Evolutionary conservation across 176 grass and related monocot genomes (phyloP).

Genomic region (Urochloa ruziziensis): DNA sequence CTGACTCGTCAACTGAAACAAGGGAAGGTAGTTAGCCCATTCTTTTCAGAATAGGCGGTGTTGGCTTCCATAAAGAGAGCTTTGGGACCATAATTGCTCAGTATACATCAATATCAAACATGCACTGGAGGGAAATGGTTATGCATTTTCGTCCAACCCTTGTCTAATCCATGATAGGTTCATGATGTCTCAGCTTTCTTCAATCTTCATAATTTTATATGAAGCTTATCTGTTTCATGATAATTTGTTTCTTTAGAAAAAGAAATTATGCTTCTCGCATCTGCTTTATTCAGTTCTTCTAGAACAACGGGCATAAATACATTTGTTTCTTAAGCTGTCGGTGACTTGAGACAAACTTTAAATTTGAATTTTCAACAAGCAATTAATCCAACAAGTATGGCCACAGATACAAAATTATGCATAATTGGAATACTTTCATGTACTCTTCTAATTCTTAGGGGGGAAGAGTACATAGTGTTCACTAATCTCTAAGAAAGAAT

Average conservation of each 20-base stretch:
- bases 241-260: neutral
- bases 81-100: conserved; percentile 2
- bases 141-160: neutral
- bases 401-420: neutral
- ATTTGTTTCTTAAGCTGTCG: neutral
- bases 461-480: neutral
- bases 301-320: neutral
- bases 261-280: neutral
- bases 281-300: neutral
- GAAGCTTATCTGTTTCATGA: neutral
- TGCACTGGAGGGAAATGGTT: neutral
- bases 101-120: neutral
- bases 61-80: neutral
- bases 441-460: neutral
- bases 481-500: neutral
- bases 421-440: neutral
- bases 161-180: neutral
- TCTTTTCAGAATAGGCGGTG: neutral
- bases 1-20: conserved; percentile 11
- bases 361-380: neutral
- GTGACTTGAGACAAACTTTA: neutral
- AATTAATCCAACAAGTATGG: neutral
- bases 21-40: conserved; percentile 17
- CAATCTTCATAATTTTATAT: neutral
- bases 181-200: neutral